These are phyloP conservation scores for Tilletia indica DNA, from an alignment of 1,284 basidiomycete genomes.

Conservation along the genomic window DNA sequence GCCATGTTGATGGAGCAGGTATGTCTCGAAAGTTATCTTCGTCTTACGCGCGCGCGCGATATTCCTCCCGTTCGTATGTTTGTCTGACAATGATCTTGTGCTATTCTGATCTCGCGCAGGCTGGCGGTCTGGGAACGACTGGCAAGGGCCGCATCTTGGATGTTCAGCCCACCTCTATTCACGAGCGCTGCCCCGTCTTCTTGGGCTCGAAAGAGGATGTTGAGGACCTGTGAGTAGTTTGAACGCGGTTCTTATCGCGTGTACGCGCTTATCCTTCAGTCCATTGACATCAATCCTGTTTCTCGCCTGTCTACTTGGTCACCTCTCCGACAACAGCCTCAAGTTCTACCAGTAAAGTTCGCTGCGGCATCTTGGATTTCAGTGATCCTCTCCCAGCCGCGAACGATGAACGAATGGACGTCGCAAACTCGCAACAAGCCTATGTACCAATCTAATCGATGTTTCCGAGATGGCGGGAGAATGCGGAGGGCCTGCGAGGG, in stretches of 20 bases:
- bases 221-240: slow-evolving; percentile 62
- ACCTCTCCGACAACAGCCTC: neutral
- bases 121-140: slow-evolving; percentile 93
- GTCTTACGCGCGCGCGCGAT: neutral
- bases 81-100: slow-evolving; percentile 5
- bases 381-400: neutral
- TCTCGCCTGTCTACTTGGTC: neutral
- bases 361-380: no score
- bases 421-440: neutral
- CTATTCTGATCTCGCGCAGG: slow-evolving; percentile 57
- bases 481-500: no score
- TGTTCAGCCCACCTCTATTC: slow-evolving; percentile 81
- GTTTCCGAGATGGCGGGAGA: no score
- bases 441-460: no score
- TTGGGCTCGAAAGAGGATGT: slow-evolving; percentile 93
- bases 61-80: neutral
- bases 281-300: neutral
- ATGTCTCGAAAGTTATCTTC: slow-evolving; percentile 38
- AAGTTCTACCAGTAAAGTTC: slow-evolving; percentile 16
- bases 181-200: slow-evolving; percentile 91
- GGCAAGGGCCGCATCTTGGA: slow-evolving; percentile 89
- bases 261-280: neutral
- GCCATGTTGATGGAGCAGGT: slow-evolving; percentile 91
- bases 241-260: neutral
- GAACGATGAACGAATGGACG: neutral